Evolutionary conservation across 805 yeast species (phyloP), one percentile per base, ranked within the genome.

Genomic region (Metschnikowia colocasiae): DNA sequence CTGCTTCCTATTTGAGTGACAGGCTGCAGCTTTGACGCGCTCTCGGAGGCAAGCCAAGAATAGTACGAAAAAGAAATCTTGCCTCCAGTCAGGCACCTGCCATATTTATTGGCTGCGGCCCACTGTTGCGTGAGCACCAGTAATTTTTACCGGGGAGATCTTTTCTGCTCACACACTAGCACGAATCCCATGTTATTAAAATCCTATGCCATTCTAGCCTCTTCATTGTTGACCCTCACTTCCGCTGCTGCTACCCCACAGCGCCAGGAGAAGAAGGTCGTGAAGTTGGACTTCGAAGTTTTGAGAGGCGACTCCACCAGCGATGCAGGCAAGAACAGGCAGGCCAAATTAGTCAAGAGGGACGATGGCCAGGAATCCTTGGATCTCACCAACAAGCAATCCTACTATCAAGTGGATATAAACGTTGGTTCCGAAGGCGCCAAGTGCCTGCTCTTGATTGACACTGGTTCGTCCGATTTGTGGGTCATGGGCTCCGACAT

Each of bases 401-500:
- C 51, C 6, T 46, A 44, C 43, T 55, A 55, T 44, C 43, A 45
- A 18, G 41, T 53, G 40, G 46, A 48, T 15, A 26, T 53, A 1
- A 32, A 35, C 32, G n/a, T 55, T n/a, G 59, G 59, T 16, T 46
- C 54, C 9, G 35, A 52, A 15, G 44, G 41, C 13, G 54, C 49
- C 36, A 35, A 33, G 27, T 62, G 59, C n/a, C 59, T 58, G n/a
- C 72, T 69, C 3, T 59, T 70, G 50, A 63, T 71, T 8, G 76
- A 71, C 50, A 71, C 76, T 15, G 76, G 76, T 12, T 69, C 74
- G 7, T 67, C 74, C 6, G 76, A 71, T 53, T 63, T 71, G 51
- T 71, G 76, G 76, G 60, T 71, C 32, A 67, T 68, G 69, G 52
- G 68, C 30, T 46, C 37, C 15, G 45, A 40, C 29, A 44, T 41